Base-by-base conservation (phyloP, 2,329 filamentous ascomycete genomes). In the Stachybotrys echinatus region DNA sequence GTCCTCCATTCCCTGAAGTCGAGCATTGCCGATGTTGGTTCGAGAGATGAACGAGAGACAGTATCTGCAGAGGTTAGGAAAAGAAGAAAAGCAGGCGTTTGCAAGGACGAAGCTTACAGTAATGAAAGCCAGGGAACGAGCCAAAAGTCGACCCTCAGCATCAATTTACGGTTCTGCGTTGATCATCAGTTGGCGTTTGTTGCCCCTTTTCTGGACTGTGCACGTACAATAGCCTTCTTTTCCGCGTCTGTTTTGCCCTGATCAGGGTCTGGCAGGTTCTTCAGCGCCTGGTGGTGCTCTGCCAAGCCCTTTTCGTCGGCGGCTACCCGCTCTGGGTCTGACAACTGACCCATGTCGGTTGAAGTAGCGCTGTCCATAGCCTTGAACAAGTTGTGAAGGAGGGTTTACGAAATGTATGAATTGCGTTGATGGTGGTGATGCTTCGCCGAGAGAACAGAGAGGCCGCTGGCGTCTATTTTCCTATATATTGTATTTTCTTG, bases 11-110 rank as follows among this genome's bases (percentile, higher is more conserved):
- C 60, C 60, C 5, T 58, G 59, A 20, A 62, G 52, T 4, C 52
- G 59, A 2, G 60, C 60, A 34, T 62, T 63, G 3, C 60, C 60
- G 0, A 62, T 62, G 12, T 62, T 62, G 2, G 60, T 58, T 5
- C 60, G 54, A 23, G 60, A 59, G 49, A 62, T 61, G 39, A 59
- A 62, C 0, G 60, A 62, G 0, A 62, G 48, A 1, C 62, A 51
- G 6, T 55, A 62, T 0, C 38, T 40, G 19, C 10, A 40, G 18
- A 40, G 6, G 17, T 40, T n/a, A 40, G 38, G 12, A 8, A 19
- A 10, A 3, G 12, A 14, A n/a, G 12, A 40, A n/a, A 20, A 7
- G 12, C 17, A 3, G 3, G 38, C 12, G n/a, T 7, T 40, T 10
- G 3, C 8, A n/a, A 20, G 17, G 7, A 8, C 12, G 18, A n/a